phyloP scores from a whole-genome alignment of 2,329 filamentous ascomycete genomes.

The Talaromyces sp. region DNA sequence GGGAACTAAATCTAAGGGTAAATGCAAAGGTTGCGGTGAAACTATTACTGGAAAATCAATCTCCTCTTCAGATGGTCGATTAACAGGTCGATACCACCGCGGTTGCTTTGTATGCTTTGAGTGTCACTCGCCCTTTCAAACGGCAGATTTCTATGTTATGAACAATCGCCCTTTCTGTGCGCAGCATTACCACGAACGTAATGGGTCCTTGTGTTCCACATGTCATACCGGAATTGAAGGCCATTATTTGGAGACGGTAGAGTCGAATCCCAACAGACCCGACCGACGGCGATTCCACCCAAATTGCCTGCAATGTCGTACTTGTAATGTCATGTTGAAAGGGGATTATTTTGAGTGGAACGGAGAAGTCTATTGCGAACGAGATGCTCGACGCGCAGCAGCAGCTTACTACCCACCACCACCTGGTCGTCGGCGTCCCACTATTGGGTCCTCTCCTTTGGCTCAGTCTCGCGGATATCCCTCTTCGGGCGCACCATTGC shows the following conservation, averaged over 20 bases:
- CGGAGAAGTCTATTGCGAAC: constrained; percentile 80
- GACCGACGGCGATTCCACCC: constrained; percentile 77
- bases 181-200: constrained; percentile 88
- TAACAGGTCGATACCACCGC: constrained; percentile 94
- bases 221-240: constrained; percentile 90
- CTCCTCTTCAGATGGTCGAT: constrained; percentile 85
- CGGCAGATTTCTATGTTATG: constrained; percentile 89
- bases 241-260: constrained; percentile 83
- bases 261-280: constrained; percentile 34
- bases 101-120: constrained; percentile 89
- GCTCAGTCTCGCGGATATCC: constrained; percentile 31
- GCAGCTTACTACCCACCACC: constrained; percentile 32
- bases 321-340: constrained; percentile 70
- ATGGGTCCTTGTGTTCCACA: constrained; percentile 78
- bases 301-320: constrained; percentile 78
- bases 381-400: constrained; percentile 70
- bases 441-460: constrained; percentile 37
- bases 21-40: constrained; percentile 79
- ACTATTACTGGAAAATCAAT: constrained; percentile 88
- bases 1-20: constrained; percentile 61
- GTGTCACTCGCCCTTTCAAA: constrained; percentile 78
- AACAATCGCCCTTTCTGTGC: constrained; percentile 87
- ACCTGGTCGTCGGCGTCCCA: constrained; percentile 40
- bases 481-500: constrained; percentile 30
- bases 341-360: constrained; percentile 92